Evolutionary conservation across 83 land plant species (phyloP).

Genomic region (Isoetes engelmannii): DNA sequence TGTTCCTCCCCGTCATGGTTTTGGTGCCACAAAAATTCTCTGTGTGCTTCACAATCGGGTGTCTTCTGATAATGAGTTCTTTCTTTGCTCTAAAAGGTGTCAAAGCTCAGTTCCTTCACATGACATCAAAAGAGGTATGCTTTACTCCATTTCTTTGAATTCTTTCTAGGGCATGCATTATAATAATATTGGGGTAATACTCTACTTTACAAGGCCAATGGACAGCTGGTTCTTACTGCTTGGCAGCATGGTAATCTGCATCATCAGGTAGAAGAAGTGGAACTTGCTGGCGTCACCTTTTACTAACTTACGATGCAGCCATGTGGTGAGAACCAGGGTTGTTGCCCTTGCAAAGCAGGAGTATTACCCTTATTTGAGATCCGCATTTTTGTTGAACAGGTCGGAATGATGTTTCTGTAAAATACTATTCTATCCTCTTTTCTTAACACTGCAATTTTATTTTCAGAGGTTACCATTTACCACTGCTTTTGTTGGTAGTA

Average conservation of each 20-base stretch:
- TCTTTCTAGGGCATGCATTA: neutral
- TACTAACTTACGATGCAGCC: no score
- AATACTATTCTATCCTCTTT: neutral
- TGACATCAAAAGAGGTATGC: conserved; percentile 85
- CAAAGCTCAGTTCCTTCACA: conserved; percentile 74
- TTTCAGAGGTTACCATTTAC: conserved; percentile 94
- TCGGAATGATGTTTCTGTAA: no score
- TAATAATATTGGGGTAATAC: neutral
- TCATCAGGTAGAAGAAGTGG: no score
- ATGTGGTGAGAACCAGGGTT: no score
- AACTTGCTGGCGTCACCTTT: no score
- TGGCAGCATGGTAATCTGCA: no score
- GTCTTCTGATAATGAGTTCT: conserved; percentile 80
- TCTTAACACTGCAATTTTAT: neutral
- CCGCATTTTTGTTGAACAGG: no score
- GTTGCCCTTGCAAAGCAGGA: no score
- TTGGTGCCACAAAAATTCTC: conserved; percentile 97
- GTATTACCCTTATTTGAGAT: no score
- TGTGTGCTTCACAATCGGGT: conserved; percentile 87
- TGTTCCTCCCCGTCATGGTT: conserved; percentile 98
- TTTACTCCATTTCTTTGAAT: neutral
- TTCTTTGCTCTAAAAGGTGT: conserved; percentile 96
- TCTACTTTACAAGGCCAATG: neutral
- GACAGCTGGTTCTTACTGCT: no score
- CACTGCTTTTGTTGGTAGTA: conserved; percentile 67